Conservation (phyloP, 1,284 basidiomycete genomes). For the Moniliella sp. region DNA sequence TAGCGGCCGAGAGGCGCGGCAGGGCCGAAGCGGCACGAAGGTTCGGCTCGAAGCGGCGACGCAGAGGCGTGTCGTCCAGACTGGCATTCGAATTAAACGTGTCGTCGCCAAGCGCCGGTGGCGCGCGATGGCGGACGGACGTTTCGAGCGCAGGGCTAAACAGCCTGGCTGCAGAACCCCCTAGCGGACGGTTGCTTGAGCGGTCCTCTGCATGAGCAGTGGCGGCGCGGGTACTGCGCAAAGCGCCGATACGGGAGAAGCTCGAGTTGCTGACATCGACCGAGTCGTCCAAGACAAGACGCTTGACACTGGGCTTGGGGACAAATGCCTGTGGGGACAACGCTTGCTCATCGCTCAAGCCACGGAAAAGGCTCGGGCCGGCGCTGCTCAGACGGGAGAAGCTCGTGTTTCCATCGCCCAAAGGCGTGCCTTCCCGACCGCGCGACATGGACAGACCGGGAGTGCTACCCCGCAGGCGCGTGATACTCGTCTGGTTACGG, state of each 20-base stretch:
- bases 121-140: conserved; percentile 3
- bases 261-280: conserved; percentile 7
- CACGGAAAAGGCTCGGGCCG: conserved; percentile 31
- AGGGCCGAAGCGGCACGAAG: neutral
- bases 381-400: conserved; percentile 22
- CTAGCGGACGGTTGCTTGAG: neutral
- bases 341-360: conserved; percentile 41
- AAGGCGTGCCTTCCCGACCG: conserved; percentile 12
- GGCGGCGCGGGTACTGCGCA: conserved; percentile 11
- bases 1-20: neutral
- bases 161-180: neutral
- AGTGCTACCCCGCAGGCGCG: conserved; percentile 24
- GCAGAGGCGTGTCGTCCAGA: neutral
- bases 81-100: too few relatives aligned
- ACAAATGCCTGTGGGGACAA: conserved; percentile 41
- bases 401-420: neutral
- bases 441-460: conserved; percentile 9
- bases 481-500: conserved; percentile 20
- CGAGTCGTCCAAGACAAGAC: conserved; percentile 53
- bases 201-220: conserved; percentile 4
- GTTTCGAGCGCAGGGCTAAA: neutral
- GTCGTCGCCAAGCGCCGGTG: too few relatives aligned
- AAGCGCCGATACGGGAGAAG: conserved; percentile 6
- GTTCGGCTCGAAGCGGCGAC: neutral
- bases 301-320: conserved; percentile 70